These are phyloP conservation scores for Zasmidium cellare DNA, from an alignment of 2,329 filamentous ascomycete genomes.

Conservation along the genomic window DNA sequence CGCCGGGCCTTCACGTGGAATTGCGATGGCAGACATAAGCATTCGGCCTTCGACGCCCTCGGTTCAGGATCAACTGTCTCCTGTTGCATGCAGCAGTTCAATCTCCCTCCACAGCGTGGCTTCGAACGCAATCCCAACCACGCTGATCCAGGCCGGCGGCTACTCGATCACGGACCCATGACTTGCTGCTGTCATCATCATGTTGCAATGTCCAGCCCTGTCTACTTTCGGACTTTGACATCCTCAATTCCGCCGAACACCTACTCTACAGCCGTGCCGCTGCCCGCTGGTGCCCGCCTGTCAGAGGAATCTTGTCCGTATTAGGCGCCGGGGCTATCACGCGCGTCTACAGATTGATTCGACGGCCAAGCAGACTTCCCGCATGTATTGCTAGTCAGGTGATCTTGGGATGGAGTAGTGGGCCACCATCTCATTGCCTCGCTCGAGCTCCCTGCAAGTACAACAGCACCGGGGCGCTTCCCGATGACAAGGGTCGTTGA, in stretches of 20 bases:
- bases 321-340: neutral
- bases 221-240: neutral
- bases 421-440: slow-evolving; percentile 1
- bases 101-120: neutral
- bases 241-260: neutral
- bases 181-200: neutral
- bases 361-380: neutral
- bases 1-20: neutral
- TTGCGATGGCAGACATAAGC: neutral
- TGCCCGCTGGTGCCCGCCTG: neutral
- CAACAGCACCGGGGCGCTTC: neutral
- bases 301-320: neutral
- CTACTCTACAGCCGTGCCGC: neutral
- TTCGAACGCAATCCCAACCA: neutral
- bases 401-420: slow-evolving; percentile 2
- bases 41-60: neutral
- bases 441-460: slow-evolving; percentile 3
- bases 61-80: neutral
- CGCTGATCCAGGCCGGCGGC: neutral
- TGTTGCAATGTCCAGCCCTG: neutral
- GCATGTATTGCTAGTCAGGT: neutral
- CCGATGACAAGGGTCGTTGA: neutral
- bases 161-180: neutral
- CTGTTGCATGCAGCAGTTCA: neutral
- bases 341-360: neutral